These are phyloP conservation scores for Naganishia antarctica DNA, from an alignment of 768 basidiomycete genomes.

Conservation along the genomic window DNA sequence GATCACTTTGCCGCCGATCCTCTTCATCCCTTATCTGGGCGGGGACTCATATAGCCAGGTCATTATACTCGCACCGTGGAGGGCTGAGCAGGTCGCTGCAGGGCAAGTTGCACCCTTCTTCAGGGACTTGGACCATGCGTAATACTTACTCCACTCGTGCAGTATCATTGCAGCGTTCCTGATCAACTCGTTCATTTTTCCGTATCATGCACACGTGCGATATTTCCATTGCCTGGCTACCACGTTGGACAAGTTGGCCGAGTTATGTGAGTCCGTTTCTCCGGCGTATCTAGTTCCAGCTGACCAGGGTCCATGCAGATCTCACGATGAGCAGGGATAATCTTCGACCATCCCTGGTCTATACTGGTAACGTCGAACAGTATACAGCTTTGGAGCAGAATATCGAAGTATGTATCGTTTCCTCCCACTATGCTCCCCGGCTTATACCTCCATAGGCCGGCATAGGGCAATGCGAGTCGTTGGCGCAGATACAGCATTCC, in stretches of 20 bases:
- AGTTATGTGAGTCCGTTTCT: conserved; percentile 38
- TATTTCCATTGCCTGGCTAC: conserved; percentile 39
- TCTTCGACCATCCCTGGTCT: conserved; percentile 42
- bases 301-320: conserved; percentile 27
- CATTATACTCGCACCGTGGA: conserved; percentile 41
- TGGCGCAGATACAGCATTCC: conserved; percentile 42
- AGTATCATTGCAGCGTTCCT: conserved; percentile 48
- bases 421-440: not conserved
- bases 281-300: not conserved
- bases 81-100: conserved; percentile 43
- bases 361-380: conserved; percentile 32
- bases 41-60: conserved; percentile 31
- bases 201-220: conserved; percentile 43
- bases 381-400: conserved; percentile 37
- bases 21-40: conserved; percentile 45
- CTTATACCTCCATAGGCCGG: conserved; percentile 28
- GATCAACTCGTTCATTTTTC: conserved; percentile 45
- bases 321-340: conserved; percentile 44
- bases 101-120: conserved; percentile 25
- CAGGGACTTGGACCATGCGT: too few relatives aligned
- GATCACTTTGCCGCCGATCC: conserved; percentile 48
- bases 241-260: conserved; percentile 38
- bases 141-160: not conserved
- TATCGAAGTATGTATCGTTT: conserved; percentile 28
- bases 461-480: conserved; percentile 34